Conservation (phyloP, 768 basidiomycete genomes). For the Boletus rex-veris region DNA sequence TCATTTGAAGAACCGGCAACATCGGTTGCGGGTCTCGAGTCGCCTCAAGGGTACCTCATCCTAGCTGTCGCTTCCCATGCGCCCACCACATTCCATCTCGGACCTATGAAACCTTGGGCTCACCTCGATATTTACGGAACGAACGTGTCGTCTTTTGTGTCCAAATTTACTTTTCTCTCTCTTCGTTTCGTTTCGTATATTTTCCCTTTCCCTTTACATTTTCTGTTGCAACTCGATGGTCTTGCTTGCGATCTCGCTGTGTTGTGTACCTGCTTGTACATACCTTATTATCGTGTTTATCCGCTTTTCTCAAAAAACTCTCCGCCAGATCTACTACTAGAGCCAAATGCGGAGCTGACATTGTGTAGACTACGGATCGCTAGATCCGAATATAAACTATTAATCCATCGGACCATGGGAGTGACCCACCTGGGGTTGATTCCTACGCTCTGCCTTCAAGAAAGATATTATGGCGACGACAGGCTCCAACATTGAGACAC, state of each 20-base stretch:
- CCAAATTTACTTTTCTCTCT: background rate
- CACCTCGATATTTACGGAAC: conserved; percentile 14
- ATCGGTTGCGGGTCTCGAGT: conserved; percentile 69
- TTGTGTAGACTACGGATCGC: conserved; percentile 6
- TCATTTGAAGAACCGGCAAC: conserved; percentile 82
- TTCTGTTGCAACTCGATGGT: conserved; percentile 16
- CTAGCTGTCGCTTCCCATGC: conserved; percentile 10
- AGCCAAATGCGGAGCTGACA: background rate
- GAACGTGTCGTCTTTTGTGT: conserved; percentile 9
- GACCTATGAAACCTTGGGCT: conserved; percentile 10
- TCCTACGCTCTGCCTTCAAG: no score
- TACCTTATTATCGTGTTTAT: conserved; percentile 37
- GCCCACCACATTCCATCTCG: conserved; percentile 4
- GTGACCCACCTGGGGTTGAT: no score
- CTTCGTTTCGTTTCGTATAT: background rate
- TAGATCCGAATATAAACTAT: background rate
- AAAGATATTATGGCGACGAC: background rate
- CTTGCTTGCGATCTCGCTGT: conserved; percentile 23
- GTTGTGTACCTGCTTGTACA: conserved; percentile 33
- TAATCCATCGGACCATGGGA: background rate
- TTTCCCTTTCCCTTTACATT: background rate
- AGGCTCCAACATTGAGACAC: background rate
- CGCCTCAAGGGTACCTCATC: conserved; percentile 34
- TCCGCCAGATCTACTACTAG: conserved; percentile 4
- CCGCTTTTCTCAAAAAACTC: conserved; percentile 3